Evolutionary conservation across 2,329 filamentous ascomycete species (phyloP), one percentile per base, ranked within the genome.

Genomic region (Epicoccum sorghinum): DNA sequence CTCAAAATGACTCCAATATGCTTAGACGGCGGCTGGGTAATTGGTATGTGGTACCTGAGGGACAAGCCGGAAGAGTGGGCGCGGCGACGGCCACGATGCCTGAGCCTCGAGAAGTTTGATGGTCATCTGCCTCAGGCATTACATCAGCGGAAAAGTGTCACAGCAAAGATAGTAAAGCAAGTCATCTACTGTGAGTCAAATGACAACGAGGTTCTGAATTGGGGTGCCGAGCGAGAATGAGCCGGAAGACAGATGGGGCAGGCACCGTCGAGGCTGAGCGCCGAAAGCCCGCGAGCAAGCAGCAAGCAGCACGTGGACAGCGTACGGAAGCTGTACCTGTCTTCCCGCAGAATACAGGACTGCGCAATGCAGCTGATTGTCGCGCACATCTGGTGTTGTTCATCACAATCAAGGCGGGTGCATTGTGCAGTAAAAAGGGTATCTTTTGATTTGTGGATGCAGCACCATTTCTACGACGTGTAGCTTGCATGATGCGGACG

Each of bases 91-190:
- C 66, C 61, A 58, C 43, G 55, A 48, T 33, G 47, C 41, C 43
- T 65, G 57, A 69, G 62, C 62, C 59, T 61, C 54, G 52, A 62
- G 58, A 43, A 52, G 40, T 62, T 49, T 62, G 59, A 61, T 39
- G 62, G 69, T 71, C 69, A 73, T 67, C 65, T 72, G 70, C 62
- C 52, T 55, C 52, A 51, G 49, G 33, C 53, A 55, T 57, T 60
- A 65, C 63, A 65, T 62, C 59, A 68, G 46, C 58, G 59, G 57
- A 46, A 46, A 42, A 44, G 42, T 35, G 39, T 38, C 46, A 54
- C 36, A 55, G 60, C 55, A 42, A 59, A 65, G 59, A 65, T 61
- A 57, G 66, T 57, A 47, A 47, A 42, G 46, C 50, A 52, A 47
- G 37, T 52, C 55, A 47, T 38, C 45, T 43, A 53, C 42, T 32